Conservation (phyloP, 1,284 basidiomycete species). For the Rhodotorula sp. region DNA sequence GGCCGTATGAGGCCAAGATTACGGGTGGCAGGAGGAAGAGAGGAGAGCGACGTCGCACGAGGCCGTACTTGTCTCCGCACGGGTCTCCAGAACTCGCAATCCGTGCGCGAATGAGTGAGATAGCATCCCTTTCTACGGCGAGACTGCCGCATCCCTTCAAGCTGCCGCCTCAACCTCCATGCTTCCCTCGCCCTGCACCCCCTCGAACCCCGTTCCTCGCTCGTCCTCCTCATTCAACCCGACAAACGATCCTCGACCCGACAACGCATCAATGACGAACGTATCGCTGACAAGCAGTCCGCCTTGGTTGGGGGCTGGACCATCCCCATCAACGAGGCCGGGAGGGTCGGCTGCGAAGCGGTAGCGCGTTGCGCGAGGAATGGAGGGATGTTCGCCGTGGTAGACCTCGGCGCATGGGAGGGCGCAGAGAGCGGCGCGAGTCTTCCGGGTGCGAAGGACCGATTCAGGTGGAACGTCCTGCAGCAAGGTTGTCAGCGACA, state of each 20-base stretch:
- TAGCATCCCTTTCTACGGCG: no score
- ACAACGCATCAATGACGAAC: conserved; percentile 8
- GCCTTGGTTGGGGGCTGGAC: neutral
- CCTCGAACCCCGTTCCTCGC: neutral
- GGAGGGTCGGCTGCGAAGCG: neutral
- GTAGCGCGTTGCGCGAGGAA: conserved; percentile 7
- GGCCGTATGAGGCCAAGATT: no score
- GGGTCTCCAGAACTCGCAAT: no score
- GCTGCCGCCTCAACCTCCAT: conserved; percentile 4
- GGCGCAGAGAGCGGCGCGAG: neutral
- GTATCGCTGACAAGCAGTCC: conserved; percentile 24
- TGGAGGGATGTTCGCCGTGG: neutral
- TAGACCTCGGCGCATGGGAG: neutral
- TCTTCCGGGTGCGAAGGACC: conserved; percentile 4
- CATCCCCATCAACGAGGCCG: neutral
- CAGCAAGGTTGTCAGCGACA: no score
- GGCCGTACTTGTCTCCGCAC: no score
- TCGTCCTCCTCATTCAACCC: neutral
- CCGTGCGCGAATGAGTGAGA: no score
- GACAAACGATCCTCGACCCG: neutral
- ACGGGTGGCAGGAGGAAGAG: no score
- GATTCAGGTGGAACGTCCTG: conserved; percentile 6
- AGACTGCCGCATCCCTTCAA: no score
- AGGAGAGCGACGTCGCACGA: neutral
- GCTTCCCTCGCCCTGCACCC: neutral